phyloP scores from a whole-genome alignment of 2,329 filamentous ascomycete genomes.

The Hymenoscyphus repandus region DNA sequence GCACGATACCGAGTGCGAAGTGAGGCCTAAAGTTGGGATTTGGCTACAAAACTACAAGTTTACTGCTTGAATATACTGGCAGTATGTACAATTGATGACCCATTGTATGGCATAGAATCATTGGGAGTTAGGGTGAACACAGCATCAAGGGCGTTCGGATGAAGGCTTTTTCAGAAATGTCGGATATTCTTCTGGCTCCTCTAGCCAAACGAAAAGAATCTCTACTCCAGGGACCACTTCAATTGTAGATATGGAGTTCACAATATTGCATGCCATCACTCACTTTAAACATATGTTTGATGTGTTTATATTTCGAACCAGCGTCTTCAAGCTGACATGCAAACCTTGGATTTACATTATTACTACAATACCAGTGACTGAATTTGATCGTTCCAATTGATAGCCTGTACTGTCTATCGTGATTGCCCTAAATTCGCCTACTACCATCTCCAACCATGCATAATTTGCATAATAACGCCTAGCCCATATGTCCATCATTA shows the following conservation, averaged over 20 bases:
- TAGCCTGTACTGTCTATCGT: slow-evolving; percentile 16
- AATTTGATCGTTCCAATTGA: background rate
- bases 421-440: slow-evolving; percentile 11
- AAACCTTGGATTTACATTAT: slow-evolving; percentile 19
- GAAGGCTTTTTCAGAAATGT: no score
- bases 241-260: background rate
- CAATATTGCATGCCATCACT: no score
- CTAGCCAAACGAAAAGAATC: background rate
- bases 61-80: background rate
- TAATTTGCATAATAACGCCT: slow-evolving; percentile 18
- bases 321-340: no score
- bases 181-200: no score
- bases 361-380: slow-evolving; percentile 16
- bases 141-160: background rate
- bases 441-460: slow-evolving; percentile 18
- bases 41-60: background rate
- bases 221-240: background rate
- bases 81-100: background rate
- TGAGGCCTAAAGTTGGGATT: background rate
- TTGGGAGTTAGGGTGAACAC: background rate
- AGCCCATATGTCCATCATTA: slow-evolving; percentile 23
- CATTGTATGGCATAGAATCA: background rate
- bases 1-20: slow-evolving; percentile 16
- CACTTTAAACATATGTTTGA: no score
- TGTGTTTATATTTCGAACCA: no score